Base-by-base conservation (phyloP, 257 asterid genomes). In the Nicotiana sylvestris region DNA sequence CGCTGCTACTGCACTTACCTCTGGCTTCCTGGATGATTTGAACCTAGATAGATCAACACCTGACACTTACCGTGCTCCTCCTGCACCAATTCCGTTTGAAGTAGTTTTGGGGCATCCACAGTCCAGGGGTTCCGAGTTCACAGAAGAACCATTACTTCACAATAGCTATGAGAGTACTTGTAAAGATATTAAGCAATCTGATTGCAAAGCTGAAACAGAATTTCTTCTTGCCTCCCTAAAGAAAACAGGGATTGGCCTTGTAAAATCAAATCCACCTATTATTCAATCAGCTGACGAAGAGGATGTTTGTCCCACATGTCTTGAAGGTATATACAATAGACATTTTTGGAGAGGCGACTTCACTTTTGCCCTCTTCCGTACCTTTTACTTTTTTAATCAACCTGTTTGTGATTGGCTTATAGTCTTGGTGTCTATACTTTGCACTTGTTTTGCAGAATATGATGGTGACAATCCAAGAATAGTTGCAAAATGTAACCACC, bases 241-340 rank as follows among this genome's bases (percentile, higher is more conserved):
- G 82, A 89, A 91, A 82, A 67, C 64, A 11, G 92, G 84, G 35
- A 30, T 83, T 27, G 94, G 87, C 70, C 86, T 82, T 85, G 37
- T 76, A 62, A 91, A 90, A 86, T 68, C 91, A 11, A 81, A 82
- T 11, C 77, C 56, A n/a, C 37, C 78, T 32, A 77, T 84, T 60
- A 68, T 74, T 79, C 82, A 90, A 46, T 43, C 66, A 21, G 74
- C 74, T 46, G 92, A 89, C 21, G 97, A 92, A 61, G 90, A 83
- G 82, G 97, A 93, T 81, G 83, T 78, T 87, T 93, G 98, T 84
- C 94, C 98, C 61, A 92, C 97, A 62, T 93, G 98, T 81, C 98
- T 93, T 58, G 98, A 93, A 90, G 98, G 98, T 93, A 62, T 81
- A 25, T 18, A 66, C 2, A 4, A 4, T n/a, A 25, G 66, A 30